Percentiles rank a stretch among this genome's conserved stretches.
Conservation (phyloP, 2,329 filamentous ascomycete genomes). For the Xylaria sp. region DNA sequence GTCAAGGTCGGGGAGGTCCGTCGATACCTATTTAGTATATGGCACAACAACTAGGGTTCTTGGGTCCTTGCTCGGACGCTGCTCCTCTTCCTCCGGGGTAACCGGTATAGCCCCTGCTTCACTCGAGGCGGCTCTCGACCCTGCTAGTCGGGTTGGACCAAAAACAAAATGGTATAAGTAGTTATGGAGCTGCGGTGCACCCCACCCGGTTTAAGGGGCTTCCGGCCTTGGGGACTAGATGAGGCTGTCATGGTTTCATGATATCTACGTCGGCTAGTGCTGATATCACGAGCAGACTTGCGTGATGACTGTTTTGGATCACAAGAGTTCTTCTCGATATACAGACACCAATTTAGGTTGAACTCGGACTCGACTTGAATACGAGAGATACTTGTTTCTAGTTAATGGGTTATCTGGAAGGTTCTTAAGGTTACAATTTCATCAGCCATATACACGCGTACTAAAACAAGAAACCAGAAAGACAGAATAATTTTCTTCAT, state of each 20-base stretch:
- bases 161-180: background rate
- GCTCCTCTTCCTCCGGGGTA: background rate
- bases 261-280: background rate
- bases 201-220: background rate
- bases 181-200: background rate
- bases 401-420: background rate
- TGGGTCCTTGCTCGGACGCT: too few relatives aligned
- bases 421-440: background rate
- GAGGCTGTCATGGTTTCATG: background rate
- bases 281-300: background rate
- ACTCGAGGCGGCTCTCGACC: background rate
- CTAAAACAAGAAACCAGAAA: background rate
- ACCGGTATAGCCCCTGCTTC: background rate
- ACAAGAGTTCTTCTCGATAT: background rate
- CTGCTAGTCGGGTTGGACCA: background rate
- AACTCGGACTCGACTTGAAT: background rate
- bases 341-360: background rate
- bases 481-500: constrained; percentile 2
- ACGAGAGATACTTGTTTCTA: background rate
- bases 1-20: too few relatives aligned
- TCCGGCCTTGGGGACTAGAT: constrained; percentile 5
- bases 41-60: too few relatives aligned
- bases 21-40: too few relatives aligned
- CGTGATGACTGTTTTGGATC: background rate
- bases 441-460: background rate